phyloP scores from a whole-genome alignment of 164 flowering plant genomes.

The Berberis vulgaris region DNA sequence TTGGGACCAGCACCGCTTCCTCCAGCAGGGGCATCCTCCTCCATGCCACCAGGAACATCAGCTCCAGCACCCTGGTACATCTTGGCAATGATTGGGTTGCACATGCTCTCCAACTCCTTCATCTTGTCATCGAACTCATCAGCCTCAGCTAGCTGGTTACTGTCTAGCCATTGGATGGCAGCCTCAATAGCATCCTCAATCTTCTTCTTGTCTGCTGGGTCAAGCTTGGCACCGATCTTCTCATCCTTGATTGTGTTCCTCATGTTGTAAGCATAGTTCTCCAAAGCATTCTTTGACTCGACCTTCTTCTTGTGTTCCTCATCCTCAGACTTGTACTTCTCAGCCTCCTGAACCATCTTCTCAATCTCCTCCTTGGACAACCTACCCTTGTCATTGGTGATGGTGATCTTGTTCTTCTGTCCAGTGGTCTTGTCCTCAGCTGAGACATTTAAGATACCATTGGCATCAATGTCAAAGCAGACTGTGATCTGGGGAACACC shows the following conservation, averaged over 20 bases:
- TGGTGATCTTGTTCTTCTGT: slow-evolving; percentile 30
- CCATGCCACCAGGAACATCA: slow-evolving; percentile 23
- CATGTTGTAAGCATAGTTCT: slow-evolving; percentile 16
- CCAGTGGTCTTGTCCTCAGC: slow-evolving; percentile 39
- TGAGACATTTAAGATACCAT: slow-evolving; percentile 22
- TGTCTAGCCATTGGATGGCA: slow-evolving; percentile 33
- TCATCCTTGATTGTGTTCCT: slow-evolving; percentile 24
- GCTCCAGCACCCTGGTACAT: slow-evolving; percentile 32
- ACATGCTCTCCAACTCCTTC: slow-evolving; percentile 23
- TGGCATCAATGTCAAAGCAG: too few relatives aligned
- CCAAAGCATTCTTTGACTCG: slow-evolving; percentile 28
- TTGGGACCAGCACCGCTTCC: slow-evolving; percentile 24
- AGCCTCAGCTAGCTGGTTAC: slow-evolving; percentile 22
- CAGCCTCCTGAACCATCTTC: slow-evolving; percentile 35
- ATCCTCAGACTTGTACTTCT: slow-evolving; percentile 32
- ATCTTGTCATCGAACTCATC: too few relatives aligned
- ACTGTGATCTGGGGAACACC: too few relatives aligned
- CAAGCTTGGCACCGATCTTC: slow-evolving; percentile 24
- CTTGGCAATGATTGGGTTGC: slow-evolving; percentile 37
- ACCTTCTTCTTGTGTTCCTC: slow-evolving; percentile 40
- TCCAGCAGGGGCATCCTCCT: slow-evolving; percentile 15
- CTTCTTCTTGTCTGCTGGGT: slow-evolving; percentile 31
- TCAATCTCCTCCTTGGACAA: too few relatives aligned
- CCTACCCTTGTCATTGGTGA: too few relatives aligned
- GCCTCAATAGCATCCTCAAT: slow-evolving; percentile 28